Base-by-base conservation (phyloP, 2,329 filamentous ascomycete species). In the Mycosphaerella arachidis region DNA sequence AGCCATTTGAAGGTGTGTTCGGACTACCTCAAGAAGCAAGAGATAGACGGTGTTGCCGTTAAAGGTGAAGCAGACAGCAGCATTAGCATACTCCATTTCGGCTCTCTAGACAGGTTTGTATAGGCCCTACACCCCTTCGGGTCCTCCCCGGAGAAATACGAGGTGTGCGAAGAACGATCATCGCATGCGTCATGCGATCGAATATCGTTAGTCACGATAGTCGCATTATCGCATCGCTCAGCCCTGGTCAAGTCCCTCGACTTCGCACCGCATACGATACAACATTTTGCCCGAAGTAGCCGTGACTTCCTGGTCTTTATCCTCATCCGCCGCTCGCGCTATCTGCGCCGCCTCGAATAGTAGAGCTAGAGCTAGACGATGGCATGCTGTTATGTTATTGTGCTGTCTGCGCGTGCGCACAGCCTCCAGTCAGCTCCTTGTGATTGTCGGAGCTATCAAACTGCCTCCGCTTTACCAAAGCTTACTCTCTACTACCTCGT, bases 241-340 rank as follows among this genome's bases (percentile, higher is more conserved):
- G 24, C 24, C 24, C 24, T 24, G 24, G 3, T 24, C 24, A 24
- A n/a, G 56, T 48, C 54, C 52, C 35, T 53, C 48, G 48, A 48
- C 31, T 45, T 58, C 50, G 48, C 65, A 63, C 64, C 62, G 62
- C 63, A 66, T 64, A 63, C 65, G 63, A 63, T 60, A 63, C 62
- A 48, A 46, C 51, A 51, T 46, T 53, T 43, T 10, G 46, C 53
- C 51, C 55, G 53, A 31, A 54, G 56, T 55, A 53, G 51, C 57
- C 55, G 46, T 29, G 43, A 54, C 55, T 30, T 46, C 29, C 40
- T 53, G 48, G 43, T 24, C n/a, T 37, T 20, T 35, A 51, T 55
- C 50, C 59, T 12, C n/a, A n/a, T 30, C 55, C 48, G 55, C 48
- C 57, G 55, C 57, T 61, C 55, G 55, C 59, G 55, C 59, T 45